Conservation (phyloP, 305 asterid genomes). For the Fraxinus baroniana region DNA sequence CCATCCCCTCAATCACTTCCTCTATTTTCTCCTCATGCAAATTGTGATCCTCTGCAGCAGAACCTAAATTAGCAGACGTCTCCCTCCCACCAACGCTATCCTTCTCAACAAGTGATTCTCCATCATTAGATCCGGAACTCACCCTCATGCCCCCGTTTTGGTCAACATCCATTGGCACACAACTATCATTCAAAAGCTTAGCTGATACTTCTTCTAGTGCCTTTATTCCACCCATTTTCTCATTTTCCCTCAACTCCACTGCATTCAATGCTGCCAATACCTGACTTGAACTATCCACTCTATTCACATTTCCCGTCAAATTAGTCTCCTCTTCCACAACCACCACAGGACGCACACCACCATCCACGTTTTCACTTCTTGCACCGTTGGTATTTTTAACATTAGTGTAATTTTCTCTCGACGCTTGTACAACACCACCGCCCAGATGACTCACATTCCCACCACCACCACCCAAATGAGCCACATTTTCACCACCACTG, state of each 20-base stretch:
- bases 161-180: conserved; percentile 46
- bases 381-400: conserved; percentile 16
- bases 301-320: conserved; percentile 23
- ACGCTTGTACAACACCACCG: conserved; percentile 10
- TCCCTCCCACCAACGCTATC: conserved; percentile 21
- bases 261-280: conserved; percentile 56
- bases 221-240: conserved; percentile 21
- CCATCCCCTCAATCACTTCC: conserved; percentile 25
- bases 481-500: conserved; percentile 13
- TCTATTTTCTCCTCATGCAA: conserved; percentile 21
- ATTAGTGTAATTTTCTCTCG: conserved; percentile 24
- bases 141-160: conserved; percentile 22
- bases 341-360: conserved; percentile 22
- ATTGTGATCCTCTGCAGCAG: conserved; percentile 22
- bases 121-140: conserved; percentile 19
- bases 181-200: conserved; percentile 18
- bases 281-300: conserved; percentile 44
- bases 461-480: conserved; percentile 1
- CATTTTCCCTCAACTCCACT: conserved; percentile 59
- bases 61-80: conserved; percentile 24
- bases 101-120: conserved; percentile 21
- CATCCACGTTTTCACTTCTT: conserved; percentile 26
- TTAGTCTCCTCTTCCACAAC: conserved; percentile 24
- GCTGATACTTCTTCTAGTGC: conserved; percentile 17
- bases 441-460: not conserved